Percentiles rank a stretch among this genome's conserved stretches.
Conservation (phyloP, 176 grass and related monocot species). For the Zea mays region DNA sequence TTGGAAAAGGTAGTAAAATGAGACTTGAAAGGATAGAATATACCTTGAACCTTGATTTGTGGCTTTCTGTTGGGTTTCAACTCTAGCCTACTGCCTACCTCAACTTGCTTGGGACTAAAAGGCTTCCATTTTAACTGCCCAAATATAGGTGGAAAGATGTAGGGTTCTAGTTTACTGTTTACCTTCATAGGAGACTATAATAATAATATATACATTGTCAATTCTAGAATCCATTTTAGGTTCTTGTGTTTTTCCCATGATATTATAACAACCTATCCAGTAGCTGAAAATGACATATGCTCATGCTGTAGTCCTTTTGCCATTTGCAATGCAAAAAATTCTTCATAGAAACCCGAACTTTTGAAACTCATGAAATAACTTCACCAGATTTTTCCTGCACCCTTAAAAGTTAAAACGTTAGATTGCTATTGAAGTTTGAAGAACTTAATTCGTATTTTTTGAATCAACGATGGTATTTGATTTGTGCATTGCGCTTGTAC, state of each 20-base stretch:
- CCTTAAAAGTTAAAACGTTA: background rate
- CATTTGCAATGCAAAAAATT: background rate
- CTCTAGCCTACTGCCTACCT: no score
- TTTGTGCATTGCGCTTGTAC: background rate
- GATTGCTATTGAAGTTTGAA: background rate
- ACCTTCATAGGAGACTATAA: background rate
- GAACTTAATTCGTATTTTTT: background rate
- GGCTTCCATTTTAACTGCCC: no score
- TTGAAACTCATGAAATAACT: no score
- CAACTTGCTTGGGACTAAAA: no score
- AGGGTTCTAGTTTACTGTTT: background rate
- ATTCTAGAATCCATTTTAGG: background rate
- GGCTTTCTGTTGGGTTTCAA: no score
- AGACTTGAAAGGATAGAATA: no score
- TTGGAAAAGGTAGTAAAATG: no score
- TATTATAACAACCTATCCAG: background rate
- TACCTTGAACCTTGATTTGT: no score
- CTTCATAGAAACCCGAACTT: background rate
- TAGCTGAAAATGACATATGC: background rate
- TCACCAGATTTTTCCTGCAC: background rate
- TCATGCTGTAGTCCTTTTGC: background rate
- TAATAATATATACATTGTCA: background rate
- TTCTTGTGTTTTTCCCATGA: conserved; percentile 10
- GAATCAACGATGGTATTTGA: background rate
- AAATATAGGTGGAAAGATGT: background rate